Conservation (phyloP, 257 asterid species). For the Anisodus acutangulus region DNA sequence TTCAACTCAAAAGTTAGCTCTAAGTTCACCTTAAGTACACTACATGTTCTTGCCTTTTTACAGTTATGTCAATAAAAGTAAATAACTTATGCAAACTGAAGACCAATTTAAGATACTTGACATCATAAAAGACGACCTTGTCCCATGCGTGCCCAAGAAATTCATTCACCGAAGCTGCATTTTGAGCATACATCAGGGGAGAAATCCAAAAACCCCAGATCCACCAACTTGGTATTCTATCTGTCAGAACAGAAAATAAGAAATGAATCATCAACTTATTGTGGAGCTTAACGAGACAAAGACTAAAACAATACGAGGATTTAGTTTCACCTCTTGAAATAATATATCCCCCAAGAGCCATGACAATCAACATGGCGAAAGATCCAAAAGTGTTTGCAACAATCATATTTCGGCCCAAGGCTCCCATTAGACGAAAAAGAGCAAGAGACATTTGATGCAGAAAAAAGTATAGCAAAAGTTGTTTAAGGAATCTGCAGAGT, state of each 20-base stretch:
- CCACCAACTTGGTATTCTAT: constrained; percentile 95
- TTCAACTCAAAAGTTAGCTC: neutral
- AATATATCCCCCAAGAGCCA: constrained; percentile 95
- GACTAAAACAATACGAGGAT: neutral
- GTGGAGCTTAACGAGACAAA: constrained; percentile 1
- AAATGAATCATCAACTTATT: constrained; percentile 25
- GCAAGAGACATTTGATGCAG: constrained; percentile 91
- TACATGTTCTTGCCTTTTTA: constrained; percentile 2
- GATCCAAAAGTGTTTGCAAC: constrained; percentile 99
- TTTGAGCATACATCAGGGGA: constrained; percentile 91
- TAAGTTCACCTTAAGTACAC: neutral
- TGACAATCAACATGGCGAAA: constrained; percentile 89
- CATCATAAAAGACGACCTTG: constrained; percentile 57
- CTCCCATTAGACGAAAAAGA: constrained; percentile 91
- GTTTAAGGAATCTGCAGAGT: constrained; percentile 73
- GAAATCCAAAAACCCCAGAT: constrained; percentile 97
- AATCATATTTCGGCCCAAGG: constrained; percentile 91
- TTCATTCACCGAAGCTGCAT: constrained; percentile 91
- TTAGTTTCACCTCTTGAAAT: constrained; percentile 79
- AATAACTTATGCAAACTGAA: neutral
- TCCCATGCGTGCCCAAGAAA: constrained; percentile 93
- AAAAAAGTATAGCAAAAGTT: constrained; percentile 76
- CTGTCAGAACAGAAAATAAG: constrained; percentile 49
- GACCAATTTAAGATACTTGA: constrained; percentile 9
- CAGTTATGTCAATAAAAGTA: constrained; percentile 19